Conservation (phyloP, 2,329 filamentous ascomycete genomes). For the Amesomyces nigricolor region DNA sequence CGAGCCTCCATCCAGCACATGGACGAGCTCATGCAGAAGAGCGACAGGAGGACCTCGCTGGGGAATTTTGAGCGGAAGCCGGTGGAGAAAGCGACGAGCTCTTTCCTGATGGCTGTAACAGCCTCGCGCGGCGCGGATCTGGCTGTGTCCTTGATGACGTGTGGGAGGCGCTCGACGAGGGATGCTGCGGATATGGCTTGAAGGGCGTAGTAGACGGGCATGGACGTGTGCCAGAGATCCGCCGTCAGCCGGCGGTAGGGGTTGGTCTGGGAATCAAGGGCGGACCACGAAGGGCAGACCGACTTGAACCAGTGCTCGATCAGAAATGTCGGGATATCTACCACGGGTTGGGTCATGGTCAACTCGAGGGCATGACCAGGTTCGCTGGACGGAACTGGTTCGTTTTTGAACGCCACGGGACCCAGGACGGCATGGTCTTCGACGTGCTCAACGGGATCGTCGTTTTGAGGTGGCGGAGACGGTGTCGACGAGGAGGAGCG, state of each 20-base stretch:
- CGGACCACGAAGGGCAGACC: constrained; percentile 28
- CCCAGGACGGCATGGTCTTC: constrained; percentile 4
- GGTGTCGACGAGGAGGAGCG: constrained; percentile 8
- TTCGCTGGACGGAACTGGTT: neutral
- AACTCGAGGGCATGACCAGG: constrained; percentile 1
- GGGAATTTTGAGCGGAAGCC: constrained; percentile 18
- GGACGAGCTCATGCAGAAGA: constrained; percentile 31
- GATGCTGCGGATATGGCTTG: constrained; percentile 29
- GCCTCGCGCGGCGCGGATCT: constrained; percentile 22
- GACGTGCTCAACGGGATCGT: neutral
- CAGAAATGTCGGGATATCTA: constrained; percentile 27
- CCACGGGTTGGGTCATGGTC: constrained; percentile 22
- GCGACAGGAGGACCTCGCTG: constrained; percentile 23
- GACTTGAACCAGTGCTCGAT: constrained; percentile 31
- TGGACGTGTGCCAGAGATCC: constrained; percentile 25
- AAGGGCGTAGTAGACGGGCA: constrained; percentile 26
- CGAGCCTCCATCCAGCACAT: constrained; percentile 28
- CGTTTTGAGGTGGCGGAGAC: constrained; percentile 10
- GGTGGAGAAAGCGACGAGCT: constrained; percentile 21
- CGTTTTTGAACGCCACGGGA: neutral
- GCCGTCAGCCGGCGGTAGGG: constrained; percentile 26
- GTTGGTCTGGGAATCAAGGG: constrained; percentile 27
- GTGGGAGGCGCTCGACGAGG: constrained; percentile 26
- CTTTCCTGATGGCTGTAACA: constrained; percentile 25
- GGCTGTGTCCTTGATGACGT: constrained; percentile 25